phyloP scores from a whole-genome alignment of 176 grass and related monocot species.

The Poa pratensis region DNA sequence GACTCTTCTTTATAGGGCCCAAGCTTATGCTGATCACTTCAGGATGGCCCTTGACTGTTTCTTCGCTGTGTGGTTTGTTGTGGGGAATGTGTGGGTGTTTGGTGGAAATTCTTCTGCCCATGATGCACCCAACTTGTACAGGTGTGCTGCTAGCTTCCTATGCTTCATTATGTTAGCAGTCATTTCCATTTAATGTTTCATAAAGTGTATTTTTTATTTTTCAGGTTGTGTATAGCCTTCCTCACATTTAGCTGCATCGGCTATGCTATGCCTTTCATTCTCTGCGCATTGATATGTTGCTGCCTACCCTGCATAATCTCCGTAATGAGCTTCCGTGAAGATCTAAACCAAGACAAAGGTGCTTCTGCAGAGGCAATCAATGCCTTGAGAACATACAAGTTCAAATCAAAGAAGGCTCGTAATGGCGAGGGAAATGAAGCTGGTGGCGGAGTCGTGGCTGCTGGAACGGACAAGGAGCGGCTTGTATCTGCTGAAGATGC shows the following conservation, averaged over 20 bases:
- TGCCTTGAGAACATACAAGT: constrained; percentile 76
- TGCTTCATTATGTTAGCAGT: constrained; percentile 26
- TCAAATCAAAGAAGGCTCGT: constrained; percentile 62
- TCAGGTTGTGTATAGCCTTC: constrained; percentile 97
- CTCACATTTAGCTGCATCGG: constrained; percentile 98
- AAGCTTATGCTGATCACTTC: constrained; percentile 81
- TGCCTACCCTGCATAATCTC: constrained; percentile 96
- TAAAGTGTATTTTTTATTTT: constrained; percentile 38
- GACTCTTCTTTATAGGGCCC: constrained; percentile 55
- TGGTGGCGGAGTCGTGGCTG: constrained; percentile 68
- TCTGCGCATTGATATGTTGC: constrained; percentile 91
- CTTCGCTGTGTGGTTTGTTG: constrained; percentile 98
- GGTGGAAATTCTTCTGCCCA: constrained; percentile 81
- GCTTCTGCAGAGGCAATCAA: constrained; percentile 76
- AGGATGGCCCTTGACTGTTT: constrained; percentile 97
- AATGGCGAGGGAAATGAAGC: constrained; percentile 46
- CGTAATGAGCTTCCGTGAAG: constrained; percentile 73
- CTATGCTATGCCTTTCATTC: constrained; percentile 95
- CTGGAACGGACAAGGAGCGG: constrained; percentile 75
- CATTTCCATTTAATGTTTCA: constrained; percentile 36
- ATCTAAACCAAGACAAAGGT: constrained; percentile 67
- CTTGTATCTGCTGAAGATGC: constrained; percentile 83
- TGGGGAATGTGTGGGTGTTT: constrained; percentile 97
- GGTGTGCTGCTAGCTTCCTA: constrained; percentile 52
- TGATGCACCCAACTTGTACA: constrained; percentile 84